Evolutionary conservation across 768 basidiomycete species (phyloP).

Genomic region (Tubosaeta brunneosetosa): DNA sequence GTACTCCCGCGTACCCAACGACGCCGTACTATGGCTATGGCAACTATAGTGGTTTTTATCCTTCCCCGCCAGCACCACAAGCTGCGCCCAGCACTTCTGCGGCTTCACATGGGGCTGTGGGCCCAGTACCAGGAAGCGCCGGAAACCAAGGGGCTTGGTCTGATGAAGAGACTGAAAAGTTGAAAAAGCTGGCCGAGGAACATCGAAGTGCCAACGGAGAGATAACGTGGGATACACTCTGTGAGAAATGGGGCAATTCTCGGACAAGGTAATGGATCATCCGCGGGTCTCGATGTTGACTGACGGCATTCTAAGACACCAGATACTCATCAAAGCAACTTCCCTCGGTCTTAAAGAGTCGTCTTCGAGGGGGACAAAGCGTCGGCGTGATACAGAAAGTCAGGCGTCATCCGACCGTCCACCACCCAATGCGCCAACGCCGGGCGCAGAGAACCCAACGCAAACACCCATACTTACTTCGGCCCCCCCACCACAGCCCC

Average conservation of each 20-base stretch:
- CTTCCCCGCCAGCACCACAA: constrained; percentile 19
- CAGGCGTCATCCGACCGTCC: constrained; percentile 24
- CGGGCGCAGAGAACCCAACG: constrained; percentile 17
- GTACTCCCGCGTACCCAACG: constrained; percentile 47
- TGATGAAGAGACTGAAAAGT: constrained; percentile 66
- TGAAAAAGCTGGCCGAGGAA: constrained; percentile 67
- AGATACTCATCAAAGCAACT: constrained; percentile 79
- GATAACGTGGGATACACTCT: constrained; percentile 78
- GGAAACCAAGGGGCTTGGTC: constrained; percentile 74
- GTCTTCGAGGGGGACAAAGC: constrained; percentile 57
- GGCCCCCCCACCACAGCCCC: constrained; percentile 22
- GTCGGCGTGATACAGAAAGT: constrained; percentile 46
- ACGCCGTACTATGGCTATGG: constrained; percentile 61
- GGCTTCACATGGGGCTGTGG: constrained; percentile 18
- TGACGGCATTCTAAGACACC: constrained; percentile 48
- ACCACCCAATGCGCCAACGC: constrained; percentile 17
- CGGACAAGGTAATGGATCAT: constrained; percentile 55
- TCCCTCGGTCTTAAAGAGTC: constrained; percentile 75
- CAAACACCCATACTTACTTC: constrained; percentile 19
- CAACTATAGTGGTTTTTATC: constrained; percentile 32
- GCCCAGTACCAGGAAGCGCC: constrained; percentile 23
- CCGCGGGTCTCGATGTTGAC: background rate
- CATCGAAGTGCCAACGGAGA: constrained; percentile 44
- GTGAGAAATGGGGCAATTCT: constrained; percentile 66
- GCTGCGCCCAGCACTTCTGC: constrained; percentile 26